Evolutionary conservation across 2,329 filamentous ascomycete genomes (phyloP), one percentile per base, ranked within the genome.

Genomic region (Tolypocladium paradoxum): DNA sequence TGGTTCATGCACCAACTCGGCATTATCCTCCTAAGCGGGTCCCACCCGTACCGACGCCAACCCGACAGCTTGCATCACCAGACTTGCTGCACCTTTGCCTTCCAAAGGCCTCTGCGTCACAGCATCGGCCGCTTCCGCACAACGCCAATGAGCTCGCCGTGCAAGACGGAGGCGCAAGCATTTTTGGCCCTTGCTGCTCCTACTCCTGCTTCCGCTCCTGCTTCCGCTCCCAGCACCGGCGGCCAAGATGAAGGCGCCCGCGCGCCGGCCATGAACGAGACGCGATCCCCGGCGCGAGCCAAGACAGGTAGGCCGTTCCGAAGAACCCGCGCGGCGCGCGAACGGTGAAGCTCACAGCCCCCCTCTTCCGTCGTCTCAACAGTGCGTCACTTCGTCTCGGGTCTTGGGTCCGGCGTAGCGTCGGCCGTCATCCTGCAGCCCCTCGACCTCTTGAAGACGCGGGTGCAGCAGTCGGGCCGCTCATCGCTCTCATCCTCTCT

Each of bases 401-500:
- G 93, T 57, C 81, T 97, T 53, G 82, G 83, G 64, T 96, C 91
- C 8, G 93, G 93, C 62, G 79, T 95, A 50, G 81, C 89, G 58
- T 93, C 90, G 51, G 91, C 93, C 53, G 84, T 95, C 55, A 83
- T 97, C 53, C 81, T 99, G 18, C 93, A 99, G 70, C 93, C 93
- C 29, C 87, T 93, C 64, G 93, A 99, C 71, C 84, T 99, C 4
- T 83, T 99, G 67, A 99, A 99, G 72, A 99, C 93, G 33, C 86
- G 93, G 48, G 85, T 97, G 40, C 93, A 99, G 68, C 93, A 97
- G 70, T 89, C 88, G 35, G 83, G 83, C 49, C 78, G 81, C 45
- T 79, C 81, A 59, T 83, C 89, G 2, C 80, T 97, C 54, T 54
- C 59, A 8, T 57, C 59, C 20, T 63, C 58, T 29, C 55, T 68